Conservation (phyloP, 352 stramenopile species). For the Phytophthora citricola region DNA sequence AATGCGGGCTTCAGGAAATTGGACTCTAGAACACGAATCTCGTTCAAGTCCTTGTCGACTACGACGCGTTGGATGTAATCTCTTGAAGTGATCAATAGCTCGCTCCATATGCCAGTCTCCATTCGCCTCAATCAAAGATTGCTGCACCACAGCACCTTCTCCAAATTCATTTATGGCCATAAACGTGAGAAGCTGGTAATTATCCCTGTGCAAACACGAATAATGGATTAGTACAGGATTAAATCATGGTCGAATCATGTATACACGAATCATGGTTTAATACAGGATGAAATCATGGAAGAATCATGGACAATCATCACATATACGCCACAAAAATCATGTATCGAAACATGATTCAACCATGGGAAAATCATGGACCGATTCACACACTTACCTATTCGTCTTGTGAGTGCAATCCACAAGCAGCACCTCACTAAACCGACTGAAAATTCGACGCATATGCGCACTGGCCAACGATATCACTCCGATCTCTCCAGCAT, state of each 20-base stretch:
- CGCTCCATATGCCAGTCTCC: conserved; percentile 5
- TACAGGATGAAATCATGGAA: too few species aligned
- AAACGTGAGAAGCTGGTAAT: conserved; percentile 24
- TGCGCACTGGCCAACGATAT: conserved; percentile 9
- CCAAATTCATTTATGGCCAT: conserved; percentile 28
- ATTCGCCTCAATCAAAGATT: conserved; percentile 9
- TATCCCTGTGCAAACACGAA: conserved; percentile 11
- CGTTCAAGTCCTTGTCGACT: conserved; percentile 1
- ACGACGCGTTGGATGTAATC: not conserved
- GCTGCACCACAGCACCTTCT: conserved; percentile 10
- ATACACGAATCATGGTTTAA: too few species aligned
- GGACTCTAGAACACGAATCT: conserved; percentile 11
- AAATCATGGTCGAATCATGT: not conserved
- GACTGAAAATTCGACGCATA: conserved; percentile 10
- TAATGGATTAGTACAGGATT: conserved; percentile 1
- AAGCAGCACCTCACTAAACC: conserved; percentile 16
- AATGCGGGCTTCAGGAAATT: conserved; percentile 4
- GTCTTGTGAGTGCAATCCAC: conserved; percentile 27
- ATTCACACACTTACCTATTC: conserved; percentile 1
- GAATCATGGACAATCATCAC: too few species aligned
- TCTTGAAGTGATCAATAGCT: conserved; percentile 1
- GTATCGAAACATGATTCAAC: too few species aligned
- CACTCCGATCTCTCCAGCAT: conserved; percentile 9
- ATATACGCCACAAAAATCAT: too few species aligned
- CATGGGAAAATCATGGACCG: not conserved